phyloP scores from a whole-genome alignment of 352 stramenopile species.

The Pythium rishiriense region DNA sequence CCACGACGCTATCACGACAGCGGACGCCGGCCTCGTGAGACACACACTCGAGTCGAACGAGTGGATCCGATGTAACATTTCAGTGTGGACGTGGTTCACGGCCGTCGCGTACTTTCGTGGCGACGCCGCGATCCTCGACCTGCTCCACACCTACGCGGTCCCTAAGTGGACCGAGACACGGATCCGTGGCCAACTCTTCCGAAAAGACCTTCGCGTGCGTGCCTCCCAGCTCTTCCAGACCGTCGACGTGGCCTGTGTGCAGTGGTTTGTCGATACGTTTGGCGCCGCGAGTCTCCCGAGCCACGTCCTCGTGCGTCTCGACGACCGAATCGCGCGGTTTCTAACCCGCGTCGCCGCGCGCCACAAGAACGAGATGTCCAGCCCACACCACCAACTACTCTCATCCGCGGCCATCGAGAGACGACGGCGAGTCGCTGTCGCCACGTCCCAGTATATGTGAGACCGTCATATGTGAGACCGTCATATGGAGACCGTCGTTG shows the following conservation, averaged over 20 bases:
- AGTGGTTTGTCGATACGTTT: conserved; percentile 2
- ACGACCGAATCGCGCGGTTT: neutral
- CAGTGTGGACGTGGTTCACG: conserved; percentile 2
- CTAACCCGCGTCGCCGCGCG: neutral
- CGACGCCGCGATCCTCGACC: neutral
- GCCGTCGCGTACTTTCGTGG: conserved; percentile 1
- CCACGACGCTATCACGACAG: neutral
- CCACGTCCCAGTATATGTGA: too few relatives aligned
- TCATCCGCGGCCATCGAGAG: too few relatives aligned
- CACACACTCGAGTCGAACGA: neutral
- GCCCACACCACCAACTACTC: too few relatives aligned
- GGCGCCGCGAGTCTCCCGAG: neutral
- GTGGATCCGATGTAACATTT: conserved; percentile 1
- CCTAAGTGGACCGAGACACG: neutral
- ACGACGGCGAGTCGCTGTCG: too few relatives aligned
- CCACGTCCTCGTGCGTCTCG: neutral
- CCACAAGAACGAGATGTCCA: neutral
- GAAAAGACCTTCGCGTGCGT: neutral
- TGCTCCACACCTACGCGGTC: neutral
- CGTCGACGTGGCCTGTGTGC: neutral
- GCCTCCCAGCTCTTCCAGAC: neutral
- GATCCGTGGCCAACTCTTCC: neutral
- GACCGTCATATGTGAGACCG: too few relatives aligned
- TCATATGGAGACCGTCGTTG: too few relatives aligned
- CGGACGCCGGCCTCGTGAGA: neutral